Evolutionary conservation across 1,139 yeast species (phyloP).

Genomic region (Nakaseomyces delphensis): DNA sequence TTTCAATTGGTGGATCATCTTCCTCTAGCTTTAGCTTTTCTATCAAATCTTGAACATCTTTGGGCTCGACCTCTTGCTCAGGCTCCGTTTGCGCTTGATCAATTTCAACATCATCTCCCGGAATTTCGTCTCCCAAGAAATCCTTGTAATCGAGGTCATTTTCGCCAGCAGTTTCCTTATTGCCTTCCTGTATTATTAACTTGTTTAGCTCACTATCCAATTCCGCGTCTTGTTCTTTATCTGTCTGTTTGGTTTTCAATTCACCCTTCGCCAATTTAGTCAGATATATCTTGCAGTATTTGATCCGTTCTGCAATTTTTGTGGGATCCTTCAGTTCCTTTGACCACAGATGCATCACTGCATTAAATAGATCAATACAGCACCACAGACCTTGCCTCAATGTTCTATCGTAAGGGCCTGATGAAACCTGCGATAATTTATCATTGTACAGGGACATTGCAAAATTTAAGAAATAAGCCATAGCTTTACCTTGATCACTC

Average conservation of each 20-base stretch:
- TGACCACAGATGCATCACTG: conserved; percentile 24
- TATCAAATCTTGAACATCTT: conserved; percentile 12
- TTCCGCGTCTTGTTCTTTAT: not conserved
- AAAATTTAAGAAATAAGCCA: conserved; percentile 23
- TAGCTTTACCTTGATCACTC: conserved; percentile 26
- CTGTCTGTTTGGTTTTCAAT: conserved; percentile 8
- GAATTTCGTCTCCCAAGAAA: conserved; percentile 8
- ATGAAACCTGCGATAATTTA: conserved; percentile 20
- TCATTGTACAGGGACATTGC: conserved; percentile 27
- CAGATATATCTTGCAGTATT: conserved; percentile 26
- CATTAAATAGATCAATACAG: conserved; percentile 25
- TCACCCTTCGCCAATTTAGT: conserved; percentile 24
- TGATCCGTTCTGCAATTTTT: conserved; percentile 20
- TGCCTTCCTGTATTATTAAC: not conserved
- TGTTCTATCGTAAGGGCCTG: conserved; percentile 18
- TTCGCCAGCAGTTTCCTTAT: not conserved
- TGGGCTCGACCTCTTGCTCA: conserved; percentile 8
- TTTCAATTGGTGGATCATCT: conserved; percentile 5
- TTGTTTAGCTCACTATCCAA: conserved; percentile 1
- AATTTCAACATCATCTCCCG: conserved; percentile 11
- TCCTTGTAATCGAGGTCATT: conserved; percentile 11
- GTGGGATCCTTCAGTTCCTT: conserved; percentile 10
- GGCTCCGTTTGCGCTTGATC: conserved; percentile 7
- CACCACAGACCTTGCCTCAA: conserved; percentile 28
- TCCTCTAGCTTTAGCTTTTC: conserved; percentile 10